Base-by-base conservation (phyloP, 2,329 filamentous ascomycete species). In the Orbilia ellipsospora region DNA sequence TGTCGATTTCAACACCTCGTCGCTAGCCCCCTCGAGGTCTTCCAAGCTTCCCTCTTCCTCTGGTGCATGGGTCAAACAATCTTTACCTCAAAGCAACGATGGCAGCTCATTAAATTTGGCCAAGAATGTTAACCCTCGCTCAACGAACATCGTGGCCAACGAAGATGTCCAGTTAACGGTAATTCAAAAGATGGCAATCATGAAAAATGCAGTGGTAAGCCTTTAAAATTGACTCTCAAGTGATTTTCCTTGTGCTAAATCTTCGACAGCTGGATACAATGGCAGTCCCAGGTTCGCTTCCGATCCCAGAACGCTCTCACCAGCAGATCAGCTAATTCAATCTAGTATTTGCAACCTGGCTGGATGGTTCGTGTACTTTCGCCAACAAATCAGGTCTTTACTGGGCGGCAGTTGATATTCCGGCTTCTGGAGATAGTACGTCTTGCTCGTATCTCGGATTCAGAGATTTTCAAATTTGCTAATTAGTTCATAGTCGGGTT, bases 261-360 rank as follows among this genome's bases (percentile, higher is more conserved):
- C 16, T 16, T 8, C 31, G 10, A 23, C 36, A 74, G 70, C 50
- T 68, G 52, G 90, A 93, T 80, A 91, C 89, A 45, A 91, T 92
- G 26, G 87, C 88, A 75, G 89, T 92, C 80, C 91, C 92, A 55
- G 78, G 67, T 72, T 64, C 40, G 60, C 28, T 15, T 18, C 31
- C 10, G 31, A 36, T 36, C 10, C 31, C 31, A 36, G 31, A 36
- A 36, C 31, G 8, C 1, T 10, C 3, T 36, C 31, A 7, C 31
- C 8, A 10, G 31, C 31, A 36, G 7, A n/a, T 13, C 40, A 15
- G n/a, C 42, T 56, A 69, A 56, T 15, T 20, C 23, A 50, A 31
- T 13, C 31, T 0, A 90, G 72, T 92, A 20, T 84, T 93, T 52
- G 90, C 90, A 23, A 91, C 93, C 88, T 94, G 92, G 92, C 90